Evolutionary conservation across 306 rosid species (phyloP), one percentile per base, ranked within the genome.

Genomic region (Elaeagnus macrophylla): DNA sequence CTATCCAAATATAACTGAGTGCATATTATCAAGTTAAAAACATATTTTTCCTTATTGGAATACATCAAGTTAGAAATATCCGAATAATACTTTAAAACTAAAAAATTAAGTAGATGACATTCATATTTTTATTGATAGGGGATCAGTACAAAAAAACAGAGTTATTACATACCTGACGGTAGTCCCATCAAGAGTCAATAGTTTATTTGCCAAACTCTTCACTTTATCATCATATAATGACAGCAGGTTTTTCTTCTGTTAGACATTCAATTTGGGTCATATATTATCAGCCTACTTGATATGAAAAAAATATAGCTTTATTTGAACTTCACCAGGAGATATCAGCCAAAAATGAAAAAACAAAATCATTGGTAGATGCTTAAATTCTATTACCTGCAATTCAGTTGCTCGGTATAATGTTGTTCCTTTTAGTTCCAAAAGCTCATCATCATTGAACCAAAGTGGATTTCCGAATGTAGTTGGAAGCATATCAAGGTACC

Each of bases 401-500:
- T 82, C 87, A 51, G 93, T 91, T 61, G 96, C 99, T 57, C 81
- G 85, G 62, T 80, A 71, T 60, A 87, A 69, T 12, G 89, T 40
- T 54, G 99, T 80, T 36, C 99, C 99, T 75, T 88, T 91, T 51
- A 91, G 75, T 60, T 82, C 96, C 54, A 67, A 76, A 65, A 91
- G 77, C 67, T 82, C 95, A 17, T 77, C 88, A 18, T 80, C 83
- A 38, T 75, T 78, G 70, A 91, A 91, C 95, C 96, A 91, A 69
- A 91, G 95, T 42, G 99, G 74, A 79, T 82, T 91, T 46, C 82
- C 77, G 59, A 84, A 91, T 32, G 76, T 78, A 63, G 76, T 67
- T n/a, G 96, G 96, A 63, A 91, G 95, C 83, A 91, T 79, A 69
- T 84, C 87, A 60, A 91, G 80, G 77, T 86, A 91, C 93, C 99